Evolutionary conservation across 306 rosid genomes (phyloP).

Genomic region (Glycine soja): DNA sequence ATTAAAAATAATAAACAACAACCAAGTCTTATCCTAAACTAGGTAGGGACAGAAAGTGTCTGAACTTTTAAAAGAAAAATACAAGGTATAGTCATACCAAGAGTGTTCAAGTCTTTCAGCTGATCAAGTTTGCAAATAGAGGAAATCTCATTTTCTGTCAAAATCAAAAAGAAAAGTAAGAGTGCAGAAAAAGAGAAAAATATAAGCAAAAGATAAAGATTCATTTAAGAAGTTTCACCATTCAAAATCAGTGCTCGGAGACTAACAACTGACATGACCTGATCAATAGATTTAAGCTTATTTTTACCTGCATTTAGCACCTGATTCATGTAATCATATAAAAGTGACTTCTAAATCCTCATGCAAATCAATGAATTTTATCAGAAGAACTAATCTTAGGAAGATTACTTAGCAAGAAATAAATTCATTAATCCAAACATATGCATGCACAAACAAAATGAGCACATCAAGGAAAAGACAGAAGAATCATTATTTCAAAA

Average conservation of each 20-base stretch:
- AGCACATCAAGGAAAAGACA: conserved; percentile 28
- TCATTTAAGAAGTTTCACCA: conserved; percentile 60
- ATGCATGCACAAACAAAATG: conserved; percentile 25
- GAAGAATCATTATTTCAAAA: background rate
- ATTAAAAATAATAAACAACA: conserved; percentile 3
- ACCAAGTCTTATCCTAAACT: conserved; percentile 8
- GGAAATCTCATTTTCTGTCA: conserved; percentile 77
- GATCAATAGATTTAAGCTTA: conserved; percentile 75
- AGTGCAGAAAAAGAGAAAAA: background rate
- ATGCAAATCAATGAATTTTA: conserved; percentile 18
- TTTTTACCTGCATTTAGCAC: conserved; percentile 90
- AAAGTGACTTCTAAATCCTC: conserved; percentile 42
- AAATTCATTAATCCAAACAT: conserved; percentile 3
- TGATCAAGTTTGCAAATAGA: conserved; percentile 83
- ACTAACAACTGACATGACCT: conserved; percentile 59
- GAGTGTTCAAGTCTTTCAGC: conserved; percentile 85
- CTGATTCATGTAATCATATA: conserved; percentile 56
- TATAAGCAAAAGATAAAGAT: conserved; percentile 10
- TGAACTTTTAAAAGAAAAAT: conserved; percentile 12
- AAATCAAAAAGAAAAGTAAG: conserved; percentile 30
- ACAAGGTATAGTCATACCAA: conserved; percentile 61
- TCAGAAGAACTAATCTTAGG: conserved; percentile 14
- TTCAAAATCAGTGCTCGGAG: conserved; percentile 82
- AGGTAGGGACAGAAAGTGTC: background rate
- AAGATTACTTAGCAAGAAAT: conserved; percentile 32